Conservation (phyloP, 1,284 basidiomycete species). For the Porodaedalea pini region DNA sequence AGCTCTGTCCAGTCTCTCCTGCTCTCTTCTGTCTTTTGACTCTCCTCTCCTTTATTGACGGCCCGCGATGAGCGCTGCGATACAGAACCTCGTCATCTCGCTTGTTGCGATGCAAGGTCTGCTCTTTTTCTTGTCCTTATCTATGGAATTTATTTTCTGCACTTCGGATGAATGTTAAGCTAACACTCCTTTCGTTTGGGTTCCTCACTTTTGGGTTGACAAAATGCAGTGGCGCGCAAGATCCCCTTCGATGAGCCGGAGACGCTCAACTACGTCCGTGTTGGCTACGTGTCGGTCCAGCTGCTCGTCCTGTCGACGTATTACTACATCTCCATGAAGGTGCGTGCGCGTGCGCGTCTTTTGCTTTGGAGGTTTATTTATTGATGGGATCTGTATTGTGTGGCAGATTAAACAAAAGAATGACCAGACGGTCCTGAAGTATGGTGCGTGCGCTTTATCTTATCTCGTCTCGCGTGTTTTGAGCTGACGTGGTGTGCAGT, state of each 20-base stretch:
- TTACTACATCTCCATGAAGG: slow-evolving; percentile 60
- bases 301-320: slow-evolving; percentile 66
- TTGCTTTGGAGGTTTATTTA: not conserved
- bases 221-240: slow-evolving; percentile 75
- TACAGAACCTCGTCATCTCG: slow-evolving; percentile 77
- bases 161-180: not conserved
- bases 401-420: slow-evolving; percentile 88
- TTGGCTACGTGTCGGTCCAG: slow-evolving; percentile 80
- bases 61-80: slow-evolving; percentile 23
- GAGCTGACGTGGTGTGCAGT: slow-evolving; percentile 38
- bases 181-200: not conserved
- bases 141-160: not conserved
- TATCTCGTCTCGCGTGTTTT: not conserved
- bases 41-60: not conserved
- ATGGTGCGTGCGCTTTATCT: slow-evolving; percentile 49
- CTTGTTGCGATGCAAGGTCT: slow-evolving; percentile 87
- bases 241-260: slow-evolving; percentile 90
- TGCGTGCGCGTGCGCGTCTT: not conserved
- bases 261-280: slow-evolving; percentile 78
- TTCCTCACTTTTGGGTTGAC: not conserved
- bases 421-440: slow-evolving; percentile 94
- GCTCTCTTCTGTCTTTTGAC: too few species aligned
- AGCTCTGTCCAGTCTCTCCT: too few species aligned
- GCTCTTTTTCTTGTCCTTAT: slow-evolving; percentile 23
- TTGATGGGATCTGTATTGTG: slow-evolving; percentile 1